These are phyloP conservation scores for Gastrodia elata DNA, from an alignment of 106 monocot genomes.

Conservation along the genomic window DNA sequence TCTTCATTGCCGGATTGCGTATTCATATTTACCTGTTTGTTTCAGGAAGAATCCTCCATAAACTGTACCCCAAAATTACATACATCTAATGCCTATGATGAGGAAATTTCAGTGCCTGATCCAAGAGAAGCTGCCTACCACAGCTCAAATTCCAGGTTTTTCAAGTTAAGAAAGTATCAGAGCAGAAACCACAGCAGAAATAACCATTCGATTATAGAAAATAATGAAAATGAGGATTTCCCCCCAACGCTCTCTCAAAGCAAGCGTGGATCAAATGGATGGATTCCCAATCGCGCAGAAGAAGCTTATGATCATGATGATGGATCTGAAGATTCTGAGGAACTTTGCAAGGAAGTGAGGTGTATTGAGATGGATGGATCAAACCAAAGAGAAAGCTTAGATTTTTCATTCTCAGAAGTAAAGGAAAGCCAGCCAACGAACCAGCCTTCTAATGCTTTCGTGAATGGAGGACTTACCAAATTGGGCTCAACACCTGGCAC, in stretches of 20 bases:
- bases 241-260: constrained; percentile 12
- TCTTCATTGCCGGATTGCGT: background rate
- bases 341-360: constrained; percentile 71
- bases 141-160: constrained; percentile 10
- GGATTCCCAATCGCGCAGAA: constrained; percentile 12
- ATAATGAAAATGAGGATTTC: constrained; percentile 7
- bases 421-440: constrained; percentile 11
- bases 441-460: background rate
- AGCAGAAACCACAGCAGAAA: constrained; percentile 7
- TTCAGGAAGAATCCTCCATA: constrained; percentile 21
- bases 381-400: constrained; percentile 18
- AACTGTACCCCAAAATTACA: constrained; percentile 14
- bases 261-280: constrained; percentile 17
- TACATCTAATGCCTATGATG: constrained; percentile 26
- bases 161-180: constrained; percentile 9
- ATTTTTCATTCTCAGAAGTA: constrained; percentile 14
- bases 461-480: constrained; percentile 4
- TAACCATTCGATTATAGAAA: constrained; percentile 5
- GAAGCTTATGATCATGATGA: constrained; percentile 13
- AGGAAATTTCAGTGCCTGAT: constrained; percentile 33
- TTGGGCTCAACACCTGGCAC: constrained; percentile 9
- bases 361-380: constrained; percentile 71
- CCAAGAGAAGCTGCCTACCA: constrained; percentile 30
- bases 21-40: background rate
- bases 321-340: constrained; percentile 52